phyloP scores from a whole-genome alignment of 306 rosid genomes.

The Prunus davidiana region DNA sequence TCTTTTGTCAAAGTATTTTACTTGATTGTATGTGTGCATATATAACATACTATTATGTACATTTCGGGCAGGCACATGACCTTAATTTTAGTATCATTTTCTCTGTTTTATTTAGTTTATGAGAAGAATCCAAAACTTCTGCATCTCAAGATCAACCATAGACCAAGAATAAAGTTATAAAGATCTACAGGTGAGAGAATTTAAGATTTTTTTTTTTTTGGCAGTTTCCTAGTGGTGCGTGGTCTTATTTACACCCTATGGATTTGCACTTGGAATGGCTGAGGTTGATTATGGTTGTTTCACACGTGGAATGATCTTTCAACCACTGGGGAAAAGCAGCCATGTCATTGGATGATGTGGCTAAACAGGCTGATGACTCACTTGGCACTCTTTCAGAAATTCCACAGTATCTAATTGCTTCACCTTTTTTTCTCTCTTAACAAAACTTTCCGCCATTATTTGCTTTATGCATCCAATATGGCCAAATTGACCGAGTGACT shows the following conservation, averaged over 20 bases:
- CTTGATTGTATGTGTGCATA: not conserved
- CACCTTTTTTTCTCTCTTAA: slow-evolving; percentile 15
- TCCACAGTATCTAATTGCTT: slow-evolving; percentile 27
- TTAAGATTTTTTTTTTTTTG: not conserved
- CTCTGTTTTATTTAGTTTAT: not conserved
- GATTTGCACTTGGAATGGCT: slow-evolving; percentile 15
- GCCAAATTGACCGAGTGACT: slow-evolving; percentile 61
- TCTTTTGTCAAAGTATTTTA: too few species aligned
- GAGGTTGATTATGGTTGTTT: slow-evolving; percentile 9
- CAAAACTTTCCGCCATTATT: slow-evolving; percentile 28
- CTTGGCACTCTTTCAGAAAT: slow-evolving; percentile 38
- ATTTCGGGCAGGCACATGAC: too few species aligned
- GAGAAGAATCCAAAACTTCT: not conserved
- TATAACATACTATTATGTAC: not conserved
- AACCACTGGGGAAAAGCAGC: slow-evolving; percentile 20
- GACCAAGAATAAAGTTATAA: not conserved
- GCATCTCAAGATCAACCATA: not conserved
- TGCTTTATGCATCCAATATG: slow-evolving; percentile 32
- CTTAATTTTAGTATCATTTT: not conserved
- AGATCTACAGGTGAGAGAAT: not conserved
- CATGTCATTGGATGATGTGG: slow-evolving; percentile 47
- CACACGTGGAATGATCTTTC: slow-evolving; percentile 22
- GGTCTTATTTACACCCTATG: not conserved
- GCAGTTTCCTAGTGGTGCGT: too few species aligned
- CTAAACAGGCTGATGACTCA: slow-evolving; percentile 49